These are phyloP conservation scores for Chrysoporthe deuterocubensis DNA, from an alignment of 2,329 filamentous ascomycete genomes.

Conservation along the genomic window DNA sequence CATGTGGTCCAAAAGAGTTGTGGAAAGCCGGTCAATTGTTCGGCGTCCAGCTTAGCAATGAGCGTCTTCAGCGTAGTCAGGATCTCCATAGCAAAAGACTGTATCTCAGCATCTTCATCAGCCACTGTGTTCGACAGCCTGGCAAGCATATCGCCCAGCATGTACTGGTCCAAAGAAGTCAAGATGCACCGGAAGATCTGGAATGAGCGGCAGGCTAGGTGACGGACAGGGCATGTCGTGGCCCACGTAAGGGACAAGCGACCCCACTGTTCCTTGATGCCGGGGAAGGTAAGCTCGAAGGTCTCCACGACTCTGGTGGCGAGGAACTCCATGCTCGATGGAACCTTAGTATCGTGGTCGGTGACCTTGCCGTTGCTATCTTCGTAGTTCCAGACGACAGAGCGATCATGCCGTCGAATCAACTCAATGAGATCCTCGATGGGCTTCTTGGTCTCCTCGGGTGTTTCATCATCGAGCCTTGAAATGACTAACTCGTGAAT, in stretches of 20 bases:
- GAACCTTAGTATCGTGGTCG: constrained; percentile 78
- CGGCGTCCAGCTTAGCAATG: constrained; percentile 79
- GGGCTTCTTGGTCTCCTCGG: constrained; percentile 65
- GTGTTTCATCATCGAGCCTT: constrained; percentile 71
- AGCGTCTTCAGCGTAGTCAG: constrained; percentile 91
- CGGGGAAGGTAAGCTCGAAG: constrained; percentile 82
- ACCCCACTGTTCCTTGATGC: constrained; percentile 89
- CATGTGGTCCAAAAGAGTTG: constrained; percentile 98
- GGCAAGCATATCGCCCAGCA: constrained; percentile 96
- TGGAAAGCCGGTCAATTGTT: constrained; percentile 84
- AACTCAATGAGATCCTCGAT: constrained; percentile 89
- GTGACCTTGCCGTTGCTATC: constrained; percentile 83
- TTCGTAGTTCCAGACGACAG: constrained; percentile 92
- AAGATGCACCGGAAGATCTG: constrained; percentile 96
- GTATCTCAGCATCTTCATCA: constrained; percentile 90
- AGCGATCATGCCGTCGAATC: constrained; percentile 80
- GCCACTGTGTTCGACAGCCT: constrained; percentile 95
- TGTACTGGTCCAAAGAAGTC: constrained; percentile 85
- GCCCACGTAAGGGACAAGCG: constrained; percentile 92
- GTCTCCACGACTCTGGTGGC: constrained; percentile 82
- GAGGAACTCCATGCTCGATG: constrained; percentile 83
- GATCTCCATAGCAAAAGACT: constrained; percentile 98
- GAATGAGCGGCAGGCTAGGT: constrained; percentile 94
- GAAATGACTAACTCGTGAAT: constrained; percentile 93
- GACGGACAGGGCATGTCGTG: constrained; percentile 92